A percentile compares a stretch with the other conserved stretches of the same genome.
These are phyloP conservation scores for Gossypium raimondii DNA, from an alignment of 345 rosid genomes.

Conservation along the genomic window DNA sequence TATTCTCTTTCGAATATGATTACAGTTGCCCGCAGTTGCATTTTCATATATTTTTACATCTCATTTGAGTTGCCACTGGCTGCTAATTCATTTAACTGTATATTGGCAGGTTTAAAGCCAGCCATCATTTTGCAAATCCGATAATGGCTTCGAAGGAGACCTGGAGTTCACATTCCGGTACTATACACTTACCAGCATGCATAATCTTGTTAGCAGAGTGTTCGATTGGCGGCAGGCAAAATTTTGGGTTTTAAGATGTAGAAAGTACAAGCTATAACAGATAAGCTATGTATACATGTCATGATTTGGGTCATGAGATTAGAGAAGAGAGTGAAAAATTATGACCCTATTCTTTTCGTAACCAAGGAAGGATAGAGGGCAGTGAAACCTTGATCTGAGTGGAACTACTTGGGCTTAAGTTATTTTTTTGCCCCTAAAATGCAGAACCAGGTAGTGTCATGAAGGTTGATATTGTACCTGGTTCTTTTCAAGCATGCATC, in stretches of 20 bases:
- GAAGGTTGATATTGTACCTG: no score
- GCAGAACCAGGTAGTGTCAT: no score
- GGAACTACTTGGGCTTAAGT: no score
- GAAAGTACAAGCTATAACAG: constrained; percentile 13
- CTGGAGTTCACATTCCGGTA: constrained; percentile 24
- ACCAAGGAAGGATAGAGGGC: neutral
- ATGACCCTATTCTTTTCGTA: neutral
- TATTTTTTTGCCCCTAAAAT: no score
- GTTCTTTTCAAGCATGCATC: no score
- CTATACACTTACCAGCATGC: constrained; percentile 15
- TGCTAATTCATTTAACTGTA: constrained; percentile 20
- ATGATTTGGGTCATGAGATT: neutral
- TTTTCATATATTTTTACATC: neutral
- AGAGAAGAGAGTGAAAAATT: neutral
- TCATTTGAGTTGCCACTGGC: constrained; percentile 5
- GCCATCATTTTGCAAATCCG: constrained; percentile 18
- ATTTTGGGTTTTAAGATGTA: constrained; percentile 25
- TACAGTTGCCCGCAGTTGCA: neutral
- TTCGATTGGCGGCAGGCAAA: constrained; percentile 36
- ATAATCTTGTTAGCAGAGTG: constrained; percentile 38
- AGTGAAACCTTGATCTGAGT: neutral
- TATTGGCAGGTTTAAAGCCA: constrained; percentile 33
- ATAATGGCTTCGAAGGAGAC: constrained; percentile 22
- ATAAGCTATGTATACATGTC: constrained; percentile 7
- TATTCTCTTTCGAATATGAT: neutral